phyloP scores from a whole-genome alignment of 352 stramenopile species.

The Phytophthora aleatoria region DNA sequence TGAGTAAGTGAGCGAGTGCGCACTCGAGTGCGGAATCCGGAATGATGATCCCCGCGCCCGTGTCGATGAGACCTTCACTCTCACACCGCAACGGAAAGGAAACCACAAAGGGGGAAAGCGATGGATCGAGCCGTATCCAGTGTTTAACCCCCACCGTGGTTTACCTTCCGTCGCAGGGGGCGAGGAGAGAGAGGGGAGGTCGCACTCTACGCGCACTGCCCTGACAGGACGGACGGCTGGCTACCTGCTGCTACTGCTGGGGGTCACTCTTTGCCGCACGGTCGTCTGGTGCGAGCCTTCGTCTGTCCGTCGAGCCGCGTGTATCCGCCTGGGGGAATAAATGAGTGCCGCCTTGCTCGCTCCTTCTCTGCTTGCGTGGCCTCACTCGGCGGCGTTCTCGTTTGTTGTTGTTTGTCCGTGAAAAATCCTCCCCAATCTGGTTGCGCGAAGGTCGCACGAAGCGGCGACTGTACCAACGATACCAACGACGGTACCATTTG shows the following conservation, averaged over 20 bases:
- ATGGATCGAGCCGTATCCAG: background rate
- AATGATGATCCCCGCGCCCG: slow-evolving; percentile 17
- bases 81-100: slow-evolving; percentile 17
- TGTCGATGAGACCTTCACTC: slow-evolving; percentile 32
- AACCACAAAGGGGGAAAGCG: slow-evolving; percentile 4
- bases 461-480: slow-evolving; percentile 2
- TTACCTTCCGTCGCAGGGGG: background rate
- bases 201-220: background rate
- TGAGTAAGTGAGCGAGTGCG: slow-evolving; percentile 3
- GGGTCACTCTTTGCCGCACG: slow-evolving; percentile 23
- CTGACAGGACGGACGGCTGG: background rate
- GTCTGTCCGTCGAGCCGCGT: slow-evolving; percentile 23
- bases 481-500: slow-evolving; percentile 2
- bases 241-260: slow-evolving; percentile 30
- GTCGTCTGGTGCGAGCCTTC: slow-evolving; percentile 8
- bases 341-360: slow-evolving; percentile 29
- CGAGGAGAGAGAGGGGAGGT: background rate
- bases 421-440: slow-evolving; percentile 33
- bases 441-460: slow-evolving; percentile 22
- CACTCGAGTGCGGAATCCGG: slow-evolving; percentile 22
- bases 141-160: slow-evolving; percentile 13
- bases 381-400: slow-evolving; percentile 28
- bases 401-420: slow-evolving; percentile 37
- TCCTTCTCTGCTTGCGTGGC: slow-evolving; percentile 41
- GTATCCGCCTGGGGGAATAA: slow-evolving; percentile 33